Evolutionary conservation across 768 basidiomycete genomes (phyloP).

Genomic region (Pleurotus sapidus): DNA sequence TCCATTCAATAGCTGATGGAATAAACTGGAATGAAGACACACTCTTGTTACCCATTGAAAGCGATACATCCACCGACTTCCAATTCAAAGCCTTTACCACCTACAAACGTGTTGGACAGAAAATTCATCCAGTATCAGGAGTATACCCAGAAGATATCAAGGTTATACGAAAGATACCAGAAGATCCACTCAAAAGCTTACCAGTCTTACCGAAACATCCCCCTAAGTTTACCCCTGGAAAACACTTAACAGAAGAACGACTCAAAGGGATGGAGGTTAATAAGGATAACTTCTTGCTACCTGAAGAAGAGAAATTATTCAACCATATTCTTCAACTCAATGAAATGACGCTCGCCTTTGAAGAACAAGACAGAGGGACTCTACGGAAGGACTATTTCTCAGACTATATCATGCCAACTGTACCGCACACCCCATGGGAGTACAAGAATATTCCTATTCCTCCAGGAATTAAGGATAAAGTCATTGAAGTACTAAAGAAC

Average conservation of each 20-base stretch:
- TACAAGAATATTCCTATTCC: conserved; percentile 13
- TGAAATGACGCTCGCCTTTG: conserved; percentile 28
- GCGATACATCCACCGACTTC: not conserved
- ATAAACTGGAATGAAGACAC: not conserved
- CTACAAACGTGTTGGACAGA: conserved; percentile 29
- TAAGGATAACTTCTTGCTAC: conserved; percentile 24
- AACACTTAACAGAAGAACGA: conserved; percentile 18
- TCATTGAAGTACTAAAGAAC: conserved; percentile 9
- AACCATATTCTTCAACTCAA: conserved; percentile 26
- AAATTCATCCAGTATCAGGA: conserved; percentile 28
- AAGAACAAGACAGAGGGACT: conserved; percentile 20
- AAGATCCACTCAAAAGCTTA: conserved; percentile 27
- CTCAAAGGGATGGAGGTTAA: conserved; percentile 21
- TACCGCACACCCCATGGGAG: not conserved
- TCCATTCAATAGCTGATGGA: not conserved
- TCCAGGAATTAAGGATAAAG: conserved; percentile 13
- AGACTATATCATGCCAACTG: conserved; percentile 9
- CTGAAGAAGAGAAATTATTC: conserved; percentile 10
- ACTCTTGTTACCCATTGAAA: no score
- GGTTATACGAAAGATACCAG: conserved; percentile 23
- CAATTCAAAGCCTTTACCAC: conserved; percentile 8
- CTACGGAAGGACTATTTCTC: conserved; percentile 12
- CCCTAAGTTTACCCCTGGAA: conserved; percentile 25
- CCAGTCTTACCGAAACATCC: conserved; percentile 22
- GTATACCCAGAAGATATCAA: conserved; percentile 27